Evolutionary conservation across 1,284 basidiomycete genomes (phyloP).

Genomic region (Cutaneotrichosporon dermatis): DNA sequence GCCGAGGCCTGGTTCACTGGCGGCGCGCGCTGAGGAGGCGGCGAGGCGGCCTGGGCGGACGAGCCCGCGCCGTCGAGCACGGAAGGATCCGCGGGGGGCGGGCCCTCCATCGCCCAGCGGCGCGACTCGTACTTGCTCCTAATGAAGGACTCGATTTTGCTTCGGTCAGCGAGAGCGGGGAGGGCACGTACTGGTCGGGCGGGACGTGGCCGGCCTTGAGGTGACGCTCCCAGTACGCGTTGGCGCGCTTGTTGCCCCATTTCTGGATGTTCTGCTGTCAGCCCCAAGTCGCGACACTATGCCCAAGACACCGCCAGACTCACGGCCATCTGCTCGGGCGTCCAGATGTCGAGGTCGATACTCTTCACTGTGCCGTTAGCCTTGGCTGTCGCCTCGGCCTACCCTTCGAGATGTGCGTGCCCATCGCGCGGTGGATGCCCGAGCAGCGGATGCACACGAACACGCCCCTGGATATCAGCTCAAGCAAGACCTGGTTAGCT

Average conservation of each 20-base stretch:
- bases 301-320: slow-evolving; percentile 25
- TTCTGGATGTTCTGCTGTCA: slow-evolving; percentile 64
- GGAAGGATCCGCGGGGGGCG: slow-evolving; percentile 75
- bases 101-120: slow-evolving; percentile 88
- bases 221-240: slow-evolving; percentile 96
- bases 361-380: slow-evolving; percentile 66
- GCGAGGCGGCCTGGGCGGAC: not conserved
- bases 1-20: not conserved
- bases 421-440: slow-evolving; percentile 97
- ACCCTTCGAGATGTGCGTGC: slow-evolving; percentile 87
- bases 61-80: slow-evolving; percentile 59
- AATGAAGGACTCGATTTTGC: slow-evolving; percentile 98
- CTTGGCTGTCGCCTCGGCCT: slow-evolving; percentile 3
- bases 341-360: slow-evolving; percentile 97
- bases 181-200: slow-evolving; percentile 71
- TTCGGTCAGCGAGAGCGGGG: slow-evolving; percentile 39
- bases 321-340: slow-evolving; percentile 93
- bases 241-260: slow-evolving; percentile 91
- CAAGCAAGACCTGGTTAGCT: slow-evolving; percentile 29
- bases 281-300: not conserved
- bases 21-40: not conserved
- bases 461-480: slow-evolving; percentile 58
- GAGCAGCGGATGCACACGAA: slow-evolving; percentile 96
- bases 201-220: slow-evolving; percentile 87
- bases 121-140: slow-evolving; percentile 93